These are phyloP conservation scores for Trichoderma arundinaceum DNA, from an alignment of 2,329 filamentous ascomycete genomes.

Conservation along the genomic window DNA sequence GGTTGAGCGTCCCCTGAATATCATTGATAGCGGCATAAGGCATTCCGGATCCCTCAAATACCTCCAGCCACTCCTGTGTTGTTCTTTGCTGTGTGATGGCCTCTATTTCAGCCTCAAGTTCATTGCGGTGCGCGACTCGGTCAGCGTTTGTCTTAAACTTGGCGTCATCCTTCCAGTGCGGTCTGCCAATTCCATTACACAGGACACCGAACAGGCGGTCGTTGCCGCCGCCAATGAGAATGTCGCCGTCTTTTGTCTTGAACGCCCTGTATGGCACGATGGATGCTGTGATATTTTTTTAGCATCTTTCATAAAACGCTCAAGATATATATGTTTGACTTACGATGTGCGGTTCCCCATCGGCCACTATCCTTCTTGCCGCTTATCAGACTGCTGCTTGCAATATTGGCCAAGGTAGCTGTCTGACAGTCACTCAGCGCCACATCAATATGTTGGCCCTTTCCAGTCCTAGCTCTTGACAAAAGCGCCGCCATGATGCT, in stretches of 20 bases:
- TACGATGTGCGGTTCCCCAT: constrained; percentile 96
- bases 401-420: constrained; percentile 92
- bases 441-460: constrained; percentile 91
- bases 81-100: constrained; percentile 74
- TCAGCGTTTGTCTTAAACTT: constrained; percentile 66
- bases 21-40: constrained; percentile 95
- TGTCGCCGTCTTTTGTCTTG: constrained; percentile 71
- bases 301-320: neutral
- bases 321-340: constrained; percentile 37
- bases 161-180: constrained; percentile 65
- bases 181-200: constrained; percentile 62
- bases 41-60: constrained; percentile 90
- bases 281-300: constrained; percentile 59
- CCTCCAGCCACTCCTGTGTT: constrained; percentile 83
- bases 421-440: constrained; percentile 93
- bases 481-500: constrained; percentile 92
- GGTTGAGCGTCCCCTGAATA: constrained; percentile 80
- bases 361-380: constrained; percentile 85
- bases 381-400: constrained; percentile 87
- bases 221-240: constrained; percentile 75
- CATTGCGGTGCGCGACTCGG: constrained; percentile 72
- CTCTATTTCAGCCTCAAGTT: constrained; percentile 82
- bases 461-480: constrained; percentile 73
- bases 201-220: constrained; percentile 71
- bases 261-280: constrained; percentile 96